Evolutionary conservation across 768 basidiomycete genomes (phyloP), one percentile per base, ranked within the genome.

Genomic region (Panellus pusillus): DNA sequence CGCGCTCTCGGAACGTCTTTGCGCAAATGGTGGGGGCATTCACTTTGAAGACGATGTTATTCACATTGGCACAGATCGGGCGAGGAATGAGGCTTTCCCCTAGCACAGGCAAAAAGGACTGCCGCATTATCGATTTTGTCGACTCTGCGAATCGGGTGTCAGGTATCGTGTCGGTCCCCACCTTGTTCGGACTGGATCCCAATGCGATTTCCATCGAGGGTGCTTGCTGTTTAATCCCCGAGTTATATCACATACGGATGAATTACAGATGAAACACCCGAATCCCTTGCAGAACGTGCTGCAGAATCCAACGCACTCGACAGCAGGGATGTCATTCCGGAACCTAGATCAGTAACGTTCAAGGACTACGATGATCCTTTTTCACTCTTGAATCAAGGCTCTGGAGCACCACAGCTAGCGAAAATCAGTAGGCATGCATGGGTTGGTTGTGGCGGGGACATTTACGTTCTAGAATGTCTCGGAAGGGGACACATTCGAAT

Each of bases 71-170:
- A n/a, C 45, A 94, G 93, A 91, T 98, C 54, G 95, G 95, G 4
- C 80, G 95, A 52, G 95, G 95, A 20, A 89, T 98, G 82, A 78
- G 95, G 54, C 78, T 89, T 28, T 94, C 91, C 2, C 89, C 91
- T 9, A 65, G 65, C 8, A 93, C 90, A 0, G 89, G 84, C 47
- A 98, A 98, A 69, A 60, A 66, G 41, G 84, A 96, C 65, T 98
- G 95, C 67, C 83, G 80, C 12, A 83, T 98, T 53, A 89, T 98
- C 58, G 95, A 98, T 66, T 89, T 97, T 58, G 92, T 94, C 14
- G 93, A 95, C 64, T 87, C 82, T 36, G 74, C 81, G 18, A 74
- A 73, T 35, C 80, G 87, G 9, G 80, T 92, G 3, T 66, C 79
- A 8, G 91, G 92, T 11, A 74, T 94, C 24, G 72, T 93, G 20